A percentile compares a stretch with the other conserved stretches of the same genome.
Conservation (phyloP, 225 moss, liverwort and hornwort genomes). For the Neckera pumila region DNA sequence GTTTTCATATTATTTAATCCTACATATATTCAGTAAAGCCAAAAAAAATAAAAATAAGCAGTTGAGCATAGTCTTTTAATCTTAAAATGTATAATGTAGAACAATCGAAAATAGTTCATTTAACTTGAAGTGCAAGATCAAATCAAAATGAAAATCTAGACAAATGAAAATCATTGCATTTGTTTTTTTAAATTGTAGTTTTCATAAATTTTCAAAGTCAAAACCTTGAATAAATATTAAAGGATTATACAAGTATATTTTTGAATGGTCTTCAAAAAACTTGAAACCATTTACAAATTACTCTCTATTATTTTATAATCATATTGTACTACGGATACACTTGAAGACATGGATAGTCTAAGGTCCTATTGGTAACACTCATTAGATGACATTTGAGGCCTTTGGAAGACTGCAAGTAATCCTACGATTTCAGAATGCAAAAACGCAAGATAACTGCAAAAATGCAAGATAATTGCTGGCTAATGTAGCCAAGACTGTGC, state of each 20-base stretch:
- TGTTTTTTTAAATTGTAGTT: neutral
- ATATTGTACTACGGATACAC: fast-evolving
- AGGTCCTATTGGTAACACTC: neutral
- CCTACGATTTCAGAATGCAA: too few relatives aligned
- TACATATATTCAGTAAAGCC: neutral
- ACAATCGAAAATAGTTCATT: neutral
- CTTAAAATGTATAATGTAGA: neutral
- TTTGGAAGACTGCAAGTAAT: too few relatives aligned
- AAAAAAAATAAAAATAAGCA: neutral
- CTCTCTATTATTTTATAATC: neutral
- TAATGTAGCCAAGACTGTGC: too few relatives aligned
- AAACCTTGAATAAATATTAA: neutral
- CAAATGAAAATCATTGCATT: neutral
- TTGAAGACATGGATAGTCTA: neutral
- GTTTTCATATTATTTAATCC: fast-evolving
- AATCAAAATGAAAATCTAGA: neutral
- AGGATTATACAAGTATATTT: neutral
- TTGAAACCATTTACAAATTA: neutral
- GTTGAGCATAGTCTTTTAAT: neutral
- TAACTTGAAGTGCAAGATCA: neutral
- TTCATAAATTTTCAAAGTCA: neutral
- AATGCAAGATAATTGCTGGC: too few relatives aligned
- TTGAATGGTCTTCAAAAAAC: neutral
- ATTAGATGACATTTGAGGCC: too few relatives aligned
- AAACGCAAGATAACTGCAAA: too few relatives aligned